phyloP scores from a whole-genome alignment of 2,329 filamentous ascomycete genomes.

The Fusarium sp. region DNA sequence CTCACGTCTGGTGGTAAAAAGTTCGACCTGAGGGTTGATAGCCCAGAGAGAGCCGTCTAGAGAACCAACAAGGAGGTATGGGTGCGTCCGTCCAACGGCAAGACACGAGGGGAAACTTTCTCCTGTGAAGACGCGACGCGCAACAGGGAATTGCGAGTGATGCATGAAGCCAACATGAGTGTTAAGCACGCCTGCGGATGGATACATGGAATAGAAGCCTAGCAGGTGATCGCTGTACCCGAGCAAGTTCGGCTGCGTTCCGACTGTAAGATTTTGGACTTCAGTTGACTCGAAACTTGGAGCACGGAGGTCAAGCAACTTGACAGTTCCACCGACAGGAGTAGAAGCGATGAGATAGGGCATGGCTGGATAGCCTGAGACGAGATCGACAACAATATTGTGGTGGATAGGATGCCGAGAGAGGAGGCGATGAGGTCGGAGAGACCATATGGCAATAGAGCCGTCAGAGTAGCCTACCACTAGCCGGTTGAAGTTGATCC shows the following conservation, averaged over 20 bases:
- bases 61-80: constrained; percentile 67
- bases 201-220: constrained; percentile 68
- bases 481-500: constrained; percentile 69
- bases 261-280: constrained; percentile 65
- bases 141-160: constrained; percentile 66
- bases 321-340: constrained; percentile 68
- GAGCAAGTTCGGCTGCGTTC: constrained; percentile 67
- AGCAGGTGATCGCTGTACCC: constrained; percentile 70
- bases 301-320: constrained; percentile 66
- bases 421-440: constrained; percentile 64
- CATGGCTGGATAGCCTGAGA: constrained; percentile 69
- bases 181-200: constrained; percentile 67
- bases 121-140: constrained; percentile 66
- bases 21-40: constrained; percentile 57
- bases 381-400: constrained; percentile 68
- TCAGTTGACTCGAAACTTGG: constrained; percentile 69
- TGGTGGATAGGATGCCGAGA: constrained; percentile 68
- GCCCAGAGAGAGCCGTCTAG: constrained; percentile 69
- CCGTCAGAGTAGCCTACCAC: constrained; percentile 71
- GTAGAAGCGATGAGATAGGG: constrained; percentile 70
- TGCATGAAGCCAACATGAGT: constrained; percentile 68
- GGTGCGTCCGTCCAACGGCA: constrained; percentile 65
- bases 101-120: constrained; percentile 67
- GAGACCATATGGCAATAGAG: constrained; percentile 69
- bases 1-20: constrained; percentile 55